A percentile compares a stretch with the other conserved stretches of the same genome.
Conservation (phyloP, 805 yeast genomes). For the Candida qinlingensis region DNA sequence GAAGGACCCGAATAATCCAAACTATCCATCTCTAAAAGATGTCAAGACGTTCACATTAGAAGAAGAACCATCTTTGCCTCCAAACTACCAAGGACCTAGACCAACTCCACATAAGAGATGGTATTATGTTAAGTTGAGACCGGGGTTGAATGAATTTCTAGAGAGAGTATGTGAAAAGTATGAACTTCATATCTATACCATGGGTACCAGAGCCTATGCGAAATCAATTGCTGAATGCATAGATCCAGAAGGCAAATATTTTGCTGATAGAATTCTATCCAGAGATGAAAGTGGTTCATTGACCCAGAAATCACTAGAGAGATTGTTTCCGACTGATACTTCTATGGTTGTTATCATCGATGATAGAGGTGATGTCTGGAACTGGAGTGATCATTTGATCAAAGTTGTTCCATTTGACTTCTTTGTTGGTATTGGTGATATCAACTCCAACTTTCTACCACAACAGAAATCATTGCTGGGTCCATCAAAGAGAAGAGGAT, state of each 20-base stretch:
- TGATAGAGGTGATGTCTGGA: slow-evolving; percentile 98
- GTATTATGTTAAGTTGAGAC: slow-evolving; percentile 91
- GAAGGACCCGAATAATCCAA: slow-evolving; percentile 77
- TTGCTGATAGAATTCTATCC: slow-evolving; percentile 87
- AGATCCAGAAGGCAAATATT: slow-evolving; percentile 81
- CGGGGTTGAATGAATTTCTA: slow-evolving; percentile 76
- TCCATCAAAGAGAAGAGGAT: slow-evolving; percentile 56
- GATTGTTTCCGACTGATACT: slow-evolving; percentile 93
- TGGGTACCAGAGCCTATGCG: slow-evolving; percentile 97
- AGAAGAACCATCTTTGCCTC: slow-evolving; percentile 62
- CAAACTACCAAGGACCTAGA: slow-evolving; percentile 54
- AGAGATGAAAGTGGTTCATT: slow-evolving; percentile 93
- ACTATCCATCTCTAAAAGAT: slow-evolving; percentile 77
- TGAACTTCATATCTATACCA: slow-evolving; percentile 93
- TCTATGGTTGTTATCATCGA: slow-evolving; percentile 95
- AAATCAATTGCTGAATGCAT: slow-evolving; percentile 82
- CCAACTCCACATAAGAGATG: slow-evolving; percentile 55
- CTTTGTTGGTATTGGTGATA: slow-evolving; percentile 96
- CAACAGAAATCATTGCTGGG: slow-evolving; percentile 57
- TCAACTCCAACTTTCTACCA: slow-evolving; percentile 88
- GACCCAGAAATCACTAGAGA: slow-evolving; percentile 79
- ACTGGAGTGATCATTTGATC: slow-evolving; percentile 87
- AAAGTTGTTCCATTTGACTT: slow-evolving; percentile 95
- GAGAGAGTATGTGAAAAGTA: slow-evolving; percentile 56
- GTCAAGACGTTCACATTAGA: slow-evolving; percentile 72